These are phyloP conservation scores for Citrus reticulata DNA, from an alignment of 345 rosid species.

Conservation along the genomic window DNA sequence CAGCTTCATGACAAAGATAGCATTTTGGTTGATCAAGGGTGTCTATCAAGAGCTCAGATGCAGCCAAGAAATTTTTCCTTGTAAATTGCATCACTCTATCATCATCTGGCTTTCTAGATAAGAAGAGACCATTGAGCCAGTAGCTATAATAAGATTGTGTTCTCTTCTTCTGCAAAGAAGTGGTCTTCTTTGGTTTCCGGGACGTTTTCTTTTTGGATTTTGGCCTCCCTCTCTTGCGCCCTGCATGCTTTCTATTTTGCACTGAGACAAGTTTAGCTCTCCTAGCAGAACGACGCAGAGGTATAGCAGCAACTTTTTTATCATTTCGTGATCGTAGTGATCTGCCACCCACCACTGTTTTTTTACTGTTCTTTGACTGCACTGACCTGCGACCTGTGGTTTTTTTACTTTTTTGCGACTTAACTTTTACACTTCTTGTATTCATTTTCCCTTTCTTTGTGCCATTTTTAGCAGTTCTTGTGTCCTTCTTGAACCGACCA, in stretches of 20 bases:
- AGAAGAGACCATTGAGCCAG: conserved; percentile 84
- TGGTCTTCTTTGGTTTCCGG: conserved; percentile 32
- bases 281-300: conserved; percentile 86
- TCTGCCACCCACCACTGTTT: conserved; percentile 27
- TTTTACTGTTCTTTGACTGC: conserved; percentile 29
- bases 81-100: conserved; percentile 59
- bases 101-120: conserved; percentile 69
- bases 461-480: conserved; percentile 28
- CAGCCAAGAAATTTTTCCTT: conserved; percentile 33
- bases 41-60: conserved; percentile 28
- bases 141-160: conserved; percentile 46
- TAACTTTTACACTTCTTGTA: conserved; percentile 36
- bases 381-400: conserved; percentile 25
- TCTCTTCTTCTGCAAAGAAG: conserved; percentile 56
- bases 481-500: conserved; percentile 37
- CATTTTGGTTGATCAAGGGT: conserved; percentile 56
- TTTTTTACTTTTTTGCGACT: conserved; percentile 35
- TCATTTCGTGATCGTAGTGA: conserved; percentile 37
- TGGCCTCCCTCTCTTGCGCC: conserved; percentile 45
- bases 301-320: conserved; percentile 52
- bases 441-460: conserved; percentile 30
- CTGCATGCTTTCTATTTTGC: conserved; percentile 38
- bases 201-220: conserved; percentile 41
- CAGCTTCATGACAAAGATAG: conserved; percentile 58
- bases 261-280: conserved; percentile 38